phyloP scores from a whole-genome alignment of 768 basidiomycete species.

The Macrolepiota dolichaula region DNA sequence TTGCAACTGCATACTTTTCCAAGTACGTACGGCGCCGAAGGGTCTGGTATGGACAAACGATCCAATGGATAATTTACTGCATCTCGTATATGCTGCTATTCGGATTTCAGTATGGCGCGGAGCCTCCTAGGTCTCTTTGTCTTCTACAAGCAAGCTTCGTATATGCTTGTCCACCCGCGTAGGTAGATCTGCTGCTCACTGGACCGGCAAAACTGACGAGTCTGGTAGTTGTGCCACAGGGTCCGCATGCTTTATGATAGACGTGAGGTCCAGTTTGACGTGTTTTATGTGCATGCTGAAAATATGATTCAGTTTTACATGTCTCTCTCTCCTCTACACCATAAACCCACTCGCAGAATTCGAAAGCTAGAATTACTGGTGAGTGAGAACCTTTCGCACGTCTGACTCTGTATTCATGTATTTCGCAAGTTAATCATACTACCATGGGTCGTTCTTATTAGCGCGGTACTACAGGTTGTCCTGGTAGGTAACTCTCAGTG shows the following conservation, averaged over 20 bases:
- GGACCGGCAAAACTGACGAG: not conserved
- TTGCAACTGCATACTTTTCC: constrained; percentile 4
- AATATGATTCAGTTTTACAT: constrained; percentile 1
- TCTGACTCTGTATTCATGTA: not conserved
- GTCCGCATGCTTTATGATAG: constrained; percentile 10
- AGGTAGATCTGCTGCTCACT: not conserved
- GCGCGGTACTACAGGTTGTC: not conserved
- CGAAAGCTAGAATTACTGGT: constrained; percentile 1
- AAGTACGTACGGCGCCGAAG: not conserved
- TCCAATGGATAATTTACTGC: constrained; percentile 10
- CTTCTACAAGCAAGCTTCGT: constrained; percentile 6
- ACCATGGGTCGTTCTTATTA: constrained; percentile 3
- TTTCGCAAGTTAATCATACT: not conserved
- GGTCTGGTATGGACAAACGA: constrained; percentile 11
- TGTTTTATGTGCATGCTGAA: not conserved
- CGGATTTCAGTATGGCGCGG: not conserved
- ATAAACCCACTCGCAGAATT: not conserved
- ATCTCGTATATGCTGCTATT: constrained; percentile 8
- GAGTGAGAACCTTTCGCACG: not conserved
- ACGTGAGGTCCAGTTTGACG: not conserved
- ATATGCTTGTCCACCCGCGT: constrained; percentile 12
- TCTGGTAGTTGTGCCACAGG: constrained; percentile 4
- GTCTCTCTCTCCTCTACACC: not conserved
- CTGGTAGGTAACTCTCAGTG: not conserved
- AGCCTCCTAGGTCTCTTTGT: not conserved